Percentiles rank a stretch among this genome's conserved stretches.
Evolutionary conservation across 345 rosid species (phyloP).

Genomic region (Luvunga scandens): DNA sequence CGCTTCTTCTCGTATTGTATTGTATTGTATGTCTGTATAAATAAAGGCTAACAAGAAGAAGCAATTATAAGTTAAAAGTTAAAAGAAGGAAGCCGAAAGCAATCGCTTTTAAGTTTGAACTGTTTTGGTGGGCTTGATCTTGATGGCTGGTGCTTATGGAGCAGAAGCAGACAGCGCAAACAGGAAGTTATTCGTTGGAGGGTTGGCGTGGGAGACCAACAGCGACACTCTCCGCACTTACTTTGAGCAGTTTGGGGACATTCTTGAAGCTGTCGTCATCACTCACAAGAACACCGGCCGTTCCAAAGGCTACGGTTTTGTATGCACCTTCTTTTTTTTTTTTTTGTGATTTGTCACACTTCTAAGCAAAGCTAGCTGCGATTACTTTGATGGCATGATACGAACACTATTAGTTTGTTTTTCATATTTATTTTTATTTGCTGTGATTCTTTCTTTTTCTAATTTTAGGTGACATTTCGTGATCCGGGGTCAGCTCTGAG

Average conservation of each 20-base stretch:
- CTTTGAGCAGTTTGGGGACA: slow-evolving; percentile 42
- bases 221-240: slow-evolving; percentile 31
- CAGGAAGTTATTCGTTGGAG: slow-evolving; percentile 42
- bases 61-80: no score
- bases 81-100: background rate
- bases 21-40: no score
- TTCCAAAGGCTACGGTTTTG: slow-evolving; percentile 49
- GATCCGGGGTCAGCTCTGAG: slow-evolving; percentile 35
- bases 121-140: background rate
- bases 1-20: no score
- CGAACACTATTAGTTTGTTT: background rate
- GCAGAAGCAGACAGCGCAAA: slow-evolving; percentile 19
- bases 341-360: background rate
- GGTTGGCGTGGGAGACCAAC: slow-evolving; percentile 45
- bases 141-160: background rate
- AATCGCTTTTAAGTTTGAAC: background rate
- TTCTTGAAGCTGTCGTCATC: slow-evolving; percentile 44
- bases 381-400: background rate
- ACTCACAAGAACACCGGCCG: slow-evolving; percentile 39
- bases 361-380: background rate
- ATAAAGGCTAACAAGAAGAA: no score
- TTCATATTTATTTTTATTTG: no score
- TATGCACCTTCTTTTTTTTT: slow-evolving; percentile 5
- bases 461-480: slow-evolving; percentile 23
- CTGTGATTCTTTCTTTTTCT: no score